These are phyloP conservation scores for Mucor circinelloides DNA, from an alignment of 371 early-diverging fungal species.

Conservation along the genomic window DNA sequence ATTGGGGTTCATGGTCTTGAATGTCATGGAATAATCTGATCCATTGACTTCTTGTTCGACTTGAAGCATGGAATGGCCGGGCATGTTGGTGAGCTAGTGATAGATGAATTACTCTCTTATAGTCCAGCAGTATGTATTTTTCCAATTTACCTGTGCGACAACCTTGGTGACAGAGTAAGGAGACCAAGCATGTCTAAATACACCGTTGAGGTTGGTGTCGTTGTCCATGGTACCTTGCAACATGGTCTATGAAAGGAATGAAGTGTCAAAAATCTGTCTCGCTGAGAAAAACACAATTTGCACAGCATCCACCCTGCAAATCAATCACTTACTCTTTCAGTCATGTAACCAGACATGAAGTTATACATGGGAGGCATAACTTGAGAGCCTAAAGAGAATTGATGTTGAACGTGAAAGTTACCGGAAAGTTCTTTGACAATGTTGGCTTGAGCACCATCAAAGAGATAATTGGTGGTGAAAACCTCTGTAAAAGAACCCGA, in stretches of 20 bases:
- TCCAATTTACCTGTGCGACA: constrained; percentile 70
- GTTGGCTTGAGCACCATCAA: constrained; percentile 96
- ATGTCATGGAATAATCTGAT: constrained; percentile 79
- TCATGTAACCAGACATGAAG: constrained; percentile 81
- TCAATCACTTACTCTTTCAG: constrained; percentile 40
- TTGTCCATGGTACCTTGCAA: constrained; percentile 94
- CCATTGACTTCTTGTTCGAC: constrained; percentile 92
- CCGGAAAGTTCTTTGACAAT: constrained; percentile 87
- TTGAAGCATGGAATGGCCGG: constrained; percentile 89
- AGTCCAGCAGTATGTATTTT: neutral
- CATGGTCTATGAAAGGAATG: constrained; percentile 39
- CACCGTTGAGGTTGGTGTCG: constrained; percentile 63
- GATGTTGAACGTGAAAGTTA: constrained; percentile 94
- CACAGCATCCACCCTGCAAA: neutral
- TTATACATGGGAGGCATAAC: constrained; percentile 86
- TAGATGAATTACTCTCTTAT: neutral
- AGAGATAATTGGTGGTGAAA: constrained; percentile 79
- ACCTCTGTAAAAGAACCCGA: constrained; percentile 52
- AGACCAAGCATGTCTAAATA: constrained; percentile 52
- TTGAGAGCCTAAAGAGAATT: constrained; percentile 86
- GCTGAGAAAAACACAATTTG: neutral
- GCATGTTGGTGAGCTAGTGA: constrained; percentile 60
- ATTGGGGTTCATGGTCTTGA: constrained; percentile 95
- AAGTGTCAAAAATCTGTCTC: neutral
- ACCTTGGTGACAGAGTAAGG: constrained; percentile 65